Base-by-base conservation (phyloP, 1,139 yeast species). In the Saccharomyces hybrid region DNA sequence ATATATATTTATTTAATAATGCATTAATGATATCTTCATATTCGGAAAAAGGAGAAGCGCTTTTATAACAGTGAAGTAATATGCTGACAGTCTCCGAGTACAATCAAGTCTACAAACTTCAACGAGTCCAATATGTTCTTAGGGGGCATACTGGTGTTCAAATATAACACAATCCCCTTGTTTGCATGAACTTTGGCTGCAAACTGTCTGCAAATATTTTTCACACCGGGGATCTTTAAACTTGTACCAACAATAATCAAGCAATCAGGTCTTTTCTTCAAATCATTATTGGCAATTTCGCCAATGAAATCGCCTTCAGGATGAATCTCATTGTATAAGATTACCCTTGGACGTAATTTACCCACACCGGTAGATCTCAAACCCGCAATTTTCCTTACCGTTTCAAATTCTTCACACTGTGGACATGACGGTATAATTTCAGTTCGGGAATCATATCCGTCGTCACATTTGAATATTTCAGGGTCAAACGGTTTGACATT, bases 251-350 rank as follows among this genome's bases (percentile, higher is more conserved):
- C 91, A 48, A 89, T 87, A 21, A 89, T 74, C 54, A 89, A 73
- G 63, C 90, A 82, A 66, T 89, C 96, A 0, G 95, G 91, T 58
- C 76, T 79, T 50, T 80, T 71, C 61, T 77, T 78, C 52, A 88
- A 69, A 69, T 89, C 96, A 5, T 77, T 72, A 57, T 80, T 83
- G 4, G 90, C 78, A 1, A 91, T 85, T 55, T 81, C 79, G 1
- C 96, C 90, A 53, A 89, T 81, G 4, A 84, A 78, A 58, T 89
- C 96, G 50, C 91, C 85, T 66, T 88, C 95, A 0, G 96, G 96
- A 65, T 89, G 96, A 62, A 83, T 79, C 67, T 89, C 96, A 57
- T 93, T 93, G 67, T 89, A 89, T 47, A 89, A 73, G 1, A 89
- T 95, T 52, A 89, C 86, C 60, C 88, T 80, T 1, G 96, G 96